Evolutionary conservation across 2,329 filamentous ascomycete genomes (phyloP).

Genomic region (Neonectria ditissima): DNA sequence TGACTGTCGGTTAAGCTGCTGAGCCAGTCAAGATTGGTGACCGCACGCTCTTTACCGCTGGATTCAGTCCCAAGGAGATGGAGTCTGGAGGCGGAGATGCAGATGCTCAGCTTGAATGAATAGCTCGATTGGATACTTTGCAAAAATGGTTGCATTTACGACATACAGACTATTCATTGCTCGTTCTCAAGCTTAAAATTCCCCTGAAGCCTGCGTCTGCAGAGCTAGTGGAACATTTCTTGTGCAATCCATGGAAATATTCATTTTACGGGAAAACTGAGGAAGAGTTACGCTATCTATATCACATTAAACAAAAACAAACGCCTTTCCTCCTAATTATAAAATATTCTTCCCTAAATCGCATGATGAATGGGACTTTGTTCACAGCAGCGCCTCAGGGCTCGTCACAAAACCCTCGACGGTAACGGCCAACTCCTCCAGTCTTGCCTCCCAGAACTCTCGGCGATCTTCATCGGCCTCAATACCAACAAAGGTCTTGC

Average conservation of each 20-base stretch:
- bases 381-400: slow-evolving; percentile 28
- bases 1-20: not conserved
- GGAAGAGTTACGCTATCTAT: no score
- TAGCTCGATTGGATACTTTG: no score
- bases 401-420: slow-evolving; percentile 37
- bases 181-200: no score
- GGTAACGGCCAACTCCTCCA: slow-evolving; percentile 36
- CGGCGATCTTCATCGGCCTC: slow-evolving; percentile 44
- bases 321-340: not conserved
- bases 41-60: not conserved
- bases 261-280: no score
- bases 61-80: not conserved
- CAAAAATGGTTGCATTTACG: no score
- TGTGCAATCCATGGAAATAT: no score
- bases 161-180: no score
- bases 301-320: not conserved
- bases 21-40: not conserved
- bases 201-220: no score
- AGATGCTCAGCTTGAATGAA: no score
- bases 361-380: not conserved
- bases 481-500: slow-evolving; percentile 42
- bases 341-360: not conserved
- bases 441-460: slow-evolving; percentile 43
- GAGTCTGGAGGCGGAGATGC: not conserved
- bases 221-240: no score